phyloP scores from a whole-genome alignment of 192 early-diverging fungal species.

The Podila clonocystis region DNA sequence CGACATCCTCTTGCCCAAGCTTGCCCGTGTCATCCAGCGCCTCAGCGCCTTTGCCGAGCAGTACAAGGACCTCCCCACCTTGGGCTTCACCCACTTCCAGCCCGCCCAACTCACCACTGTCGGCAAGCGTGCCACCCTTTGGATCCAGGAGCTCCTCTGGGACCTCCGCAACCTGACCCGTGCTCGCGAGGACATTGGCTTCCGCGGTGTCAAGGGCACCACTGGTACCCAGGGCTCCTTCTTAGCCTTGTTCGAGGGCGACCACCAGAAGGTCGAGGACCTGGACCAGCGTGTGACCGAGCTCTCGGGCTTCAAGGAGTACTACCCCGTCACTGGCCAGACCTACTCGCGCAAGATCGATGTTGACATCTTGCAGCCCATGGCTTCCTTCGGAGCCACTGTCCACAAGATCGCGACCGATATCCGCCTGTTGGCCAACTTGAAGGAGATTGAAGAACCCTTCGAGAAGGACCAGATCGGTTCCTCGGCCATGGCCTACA shows the following conservation, averaged over 20 bases:
- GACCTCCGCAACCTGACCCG: slow-evolving; percentile 95
- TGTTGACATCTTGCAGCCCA: slow-evolving; percentile 85
- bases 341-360: slow-evolving; percentile 99
- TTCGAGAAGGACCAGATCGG: slow-evolving; percentile 99
- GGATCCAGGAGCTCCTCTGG: slow-evolving; percentile 97
- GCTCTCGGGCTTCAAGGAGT: slow-evolving; percentile 82
- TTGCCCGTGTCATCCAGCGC: slow-evolving; percentile 83
- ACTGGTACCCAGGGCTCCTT: slow-evolving; percentile 99
- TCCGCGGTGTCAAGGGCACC: slow-evolving; percentile 98
- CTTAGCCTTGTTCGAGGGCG: slow-evolving; percentile 92
- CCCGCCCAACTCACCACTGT: slow-evolving; percentile 98
- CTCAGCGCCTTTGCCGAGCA: slow-evolving; percentile 81
- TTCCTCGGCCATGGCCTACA: slow-evolving; percentile 99
- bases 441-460: slow-evolving; percentile 99
- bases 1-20: slow-evolving; percentile 91
- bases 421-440: slow-evolving; percentile 92
- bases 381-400: slow-evolving; percentile 93
- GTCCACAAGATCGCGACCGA: slow-evolving; percentile 98
- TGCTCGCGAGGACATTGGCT: slow-evolving; percentile 86
- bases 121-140: slow-evolving; percentile 95
- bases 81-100: slow-evolving; percentile 99
- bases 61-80: slow-evolving; percentile 89
- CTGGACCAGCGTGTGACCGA: slow-evolving; percentile 93
- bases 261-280: slow-evolving; percentile 93
- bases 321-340: slow-evolving; percentile 95